Conservation (phyloP, 441 rosid species). For the Adansonia madagascariensis region DNA sequence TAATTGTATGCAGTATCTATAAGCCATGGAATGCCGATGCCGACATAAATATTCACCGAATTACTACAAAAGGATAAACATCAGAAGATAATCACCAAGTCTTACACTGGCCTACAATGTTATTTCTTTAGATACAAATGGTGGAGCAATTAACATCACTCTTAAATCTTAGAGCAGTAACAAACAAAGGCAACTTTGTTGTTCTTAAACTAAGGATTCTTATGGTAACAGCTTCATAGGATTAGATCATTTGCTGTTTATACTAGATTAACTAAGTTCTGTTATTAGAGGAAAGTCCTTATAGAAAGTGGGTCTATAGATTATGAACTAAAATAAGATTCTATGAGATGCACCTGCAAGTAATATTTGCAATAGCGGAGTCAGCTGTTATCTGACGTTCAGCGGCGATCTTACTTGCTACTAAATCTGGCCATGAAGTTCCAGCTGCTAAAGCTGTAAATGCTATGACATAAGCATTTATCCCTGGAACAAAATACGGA, state of each 20-base stretch:
- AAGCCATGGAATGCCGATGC: conserved; percentile 92
- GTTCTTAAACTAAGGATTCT: background rate
- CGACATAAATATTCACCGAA: conserved; percentile 86
- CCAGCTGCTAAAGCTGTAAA: conserved; percentile 86
- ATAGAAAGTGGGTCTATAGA: background rate
- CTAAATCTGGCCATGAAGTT: conserved; percentile 96
- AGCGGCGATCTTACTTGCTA: conserved; percentile 93
- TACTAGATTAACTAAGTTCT: background rate
- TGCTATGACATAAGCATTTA: conserved; percentile 88
- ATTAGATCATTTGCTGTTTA: background rate
- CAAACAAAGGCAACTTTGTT: background rate
- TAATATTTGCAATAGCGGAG: conserved; percentile 95
- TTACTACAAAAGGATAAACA: conserved; percentile 53
- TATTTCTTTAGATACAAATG: background rate
- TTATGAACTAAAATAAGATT: background rate
- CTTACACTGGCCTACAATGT: background rate
- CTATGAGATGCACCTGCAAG: conserved; percentile 67
- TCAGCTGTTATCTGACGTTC: conserved; percentile 88
- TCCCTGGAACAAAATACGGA: conserved; percentile 48
- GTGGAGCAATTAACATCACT: background rate
- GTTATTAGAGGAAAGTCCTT: conserved; percentile 5
- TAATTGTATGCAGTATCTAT: conserved; percentile 79
- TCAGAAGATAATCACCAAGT: background rate
- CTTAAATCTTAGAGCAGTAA: background rate
- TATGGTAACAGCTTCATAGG: conserved; percentile 1